A percentile compares a stretch with the other conserved stretches of the same genome.
Conservation (phyloP, 2,329 filamentous ascomycete species). For the Calonectria leucothoes region DNA sequence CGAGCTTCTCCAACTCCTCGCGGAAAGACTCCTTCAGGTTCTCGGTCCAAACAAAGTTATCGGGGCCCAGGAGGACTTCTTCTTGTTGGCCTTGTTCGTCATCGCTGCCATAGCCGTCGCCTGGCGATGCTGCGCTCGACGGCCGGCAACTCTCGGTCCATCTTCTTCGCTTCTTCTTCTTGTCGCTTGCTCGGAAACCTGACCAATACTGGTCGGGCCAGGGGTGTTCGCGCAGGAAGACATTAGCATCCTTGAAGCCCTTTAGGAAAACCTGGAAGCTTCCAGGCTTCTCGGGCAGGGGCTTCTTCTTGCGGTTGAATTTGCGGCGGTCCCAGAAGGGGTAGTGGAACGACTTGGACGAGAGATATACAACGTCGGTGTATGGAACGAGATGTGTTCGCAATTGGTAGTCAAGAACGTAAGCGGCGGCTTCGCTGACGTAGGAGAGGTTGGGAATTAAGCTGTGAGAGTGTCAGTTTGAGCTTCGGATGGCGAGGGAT, state of each 20-base stretch:
- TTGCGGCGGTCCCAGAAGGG: conserved; percentile 96
- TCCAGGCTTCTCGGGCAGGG: conserved; percentile 88
- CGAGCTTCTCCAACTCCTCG: conserved; percentile 95
- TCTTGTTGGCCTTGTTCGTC: conserved; percentile 60
- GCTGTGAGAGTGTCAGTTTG: conserved; percentile 50
- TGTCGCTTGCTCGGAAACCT: conserved; percentile 76
- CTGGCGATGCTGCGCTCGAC: conserved; percentile 57
- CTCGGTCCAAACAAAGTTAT: conserved; percentile 87
- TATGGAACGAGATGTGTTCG: conserved; percentile 95
- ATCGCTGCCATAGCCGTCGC: conserved; percentile 75
- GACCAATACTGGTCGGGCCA: conserved; percentile 91
- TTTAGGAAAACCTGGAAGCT: conserved; percentile 98
- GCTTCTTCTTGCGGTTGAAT: conserved; percentile 87
- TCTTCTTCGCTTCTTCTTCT: conserved; percentile 67
- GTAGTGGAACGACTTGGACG: conserved; percentile 97
- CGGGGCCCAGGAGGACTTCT: conserved; percentile 64
- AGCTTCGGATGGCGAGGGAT: not conserved
- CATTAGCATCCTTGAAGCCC: conserved; percentile 95
- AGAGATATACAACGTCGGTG: conserved; percentile 92
- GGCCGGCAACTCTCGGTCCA: conserved; percentile 90
- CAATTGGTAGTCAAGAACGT: conserved; percentile 90
- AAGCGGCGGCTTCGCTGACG: conserved; percentile 96
- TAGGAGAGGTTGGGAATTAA: conserved; percentile 98
- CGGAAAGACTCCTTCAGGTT: conserved; percentile 89
- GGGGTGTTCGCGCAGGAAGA: conserved; percentile 93